Evolutionary conservation across 306 rosid species (phyloP), one percentile per base, ranked within the genome.

Genomic region (Malus fusca): DNA sequence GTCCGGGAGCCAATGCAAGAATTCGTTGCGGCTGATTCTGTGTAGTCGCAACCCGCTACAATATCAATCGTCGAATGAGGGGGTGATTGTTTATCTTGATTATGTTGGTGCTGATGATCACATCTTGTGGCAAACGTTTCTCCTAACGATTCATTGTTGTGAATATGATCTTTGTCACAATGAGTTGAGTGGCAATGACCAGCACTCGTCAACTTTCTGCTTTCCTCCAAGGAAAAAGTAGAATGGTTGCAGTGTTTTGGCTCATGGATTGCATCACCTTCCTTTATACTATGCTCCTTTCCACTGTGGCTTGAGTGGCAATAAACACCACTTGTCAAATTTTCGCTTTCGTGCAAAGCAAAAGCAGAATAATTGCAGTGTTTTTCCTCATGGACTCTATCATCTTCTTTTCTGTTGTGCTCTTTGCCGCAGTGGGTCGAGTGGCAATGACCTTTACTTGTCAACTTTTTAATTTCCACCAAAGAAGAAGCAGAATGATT

Each of bases 41-140:
- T 63, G 11, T 74, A 81, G 18, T 84, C 82, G 11, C 56, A 11
- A 13, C 33, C 46, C 3, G 13, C 68, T 23, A 25, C 15, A 55
- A 90, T 77, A 48, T 86, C 90, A 42, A 86, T 61, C 13, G 75
- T 55, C 46, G 75, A 77, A 61, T 86, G 80, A 53, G 69, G 70
- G 30, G 77, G 69, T 18, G 68, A 14, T 43, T 44, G 26, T 10
- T 73, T 26, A 18, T 74, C 78, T 62, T 72, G 61, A 19, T 70
- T 51, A 21, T 31, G 63, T 23, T 69, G 66, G 18, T 74, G 80
- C 13, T 66, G 78, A 43, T 37, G 75, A 61, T 22, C 79, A 40
- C 71, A 84, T 59, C 69, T 63, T 77, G 77, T 59, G 66, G 25
- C 48, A 52, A 13, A 70, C 28, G 21, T 58, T 37, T 69, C 61